phyloP scores from a whole-genome alignment of 2,329 filamentous ascomycete genomes.

The Westerdykella aurantiaca region DNA sequence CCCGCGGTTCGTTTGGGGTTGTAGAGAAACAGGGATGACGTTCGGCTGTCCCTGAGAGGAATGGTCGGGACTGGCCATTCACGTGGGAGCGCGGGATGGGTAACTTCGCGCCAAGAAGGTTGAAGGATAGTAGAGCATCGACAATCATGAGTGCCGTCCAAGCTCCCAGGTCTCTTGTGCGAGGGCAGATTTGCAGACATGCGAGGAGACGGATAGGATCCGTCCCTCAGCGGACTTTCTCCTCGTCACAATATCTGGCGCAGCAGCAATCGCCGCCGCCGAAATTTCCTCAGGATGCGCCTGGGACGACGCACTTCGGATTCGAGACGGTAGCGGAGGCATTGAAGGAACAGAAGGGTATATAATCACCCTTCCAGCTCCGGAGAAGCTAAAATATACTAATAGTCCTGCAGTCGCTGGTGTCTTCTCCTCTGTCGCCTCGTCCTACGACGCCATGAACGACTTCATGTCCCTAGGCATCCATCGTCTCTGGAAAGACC shows the following conservation, averaged over 20 bases:
- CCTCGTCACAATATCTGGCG: slow-evolving; percentile 41
- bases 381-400: slow-evolving; percentile 16
- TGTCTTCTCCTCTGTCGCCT: slow-evolving; percentile 92
- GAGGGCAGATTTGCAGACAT: slow-evolving; percentile 27
- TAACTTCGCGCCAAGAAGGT: slow-evolving; percentile 27
- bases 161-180: slow-evolving; percentile 20
- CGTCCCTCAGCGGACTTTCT: slow-evolving; percentile 46
- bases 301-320: slow-evolving; percentile 77
- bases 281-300: slow-evolving; percentile 38
- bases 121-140: slow-evolving; percentile 6
- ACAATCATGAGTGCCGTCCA: slow-evolving; percentile 21
- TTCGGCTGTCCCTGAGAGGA: too few relatives aligned
- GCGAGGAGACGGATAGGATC: slow-evolving; percentile 9
- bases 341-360: slow-evolving; percentile 66
- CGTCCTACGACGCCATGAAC: slow-evolving; percentile 97
- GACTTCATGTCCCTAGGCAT: slow-evolving; percentile 98
- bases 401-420: slow-evolving; percentile 55
- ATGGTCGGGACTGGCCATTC: slow-evolving; percentile 6
- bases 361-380: neutral
- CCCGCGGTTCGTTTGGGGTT: slow-evolving; percentile 1
- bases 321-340: slow-evolving; percentile 78
- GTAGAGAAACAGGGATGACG: neutral
- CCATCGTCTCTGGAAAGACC: slow-evolving; percentile 94
- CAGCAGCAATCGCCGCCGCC: slow-evolving; percentile 36
- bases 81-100: slow-evolving; percentile 25